Evolutionary conservation across 169 alveolate genomes (phyloP), one percentile per base, ranked within the genome.

Genomic region (Plasmodium reichenowi): DNA sequence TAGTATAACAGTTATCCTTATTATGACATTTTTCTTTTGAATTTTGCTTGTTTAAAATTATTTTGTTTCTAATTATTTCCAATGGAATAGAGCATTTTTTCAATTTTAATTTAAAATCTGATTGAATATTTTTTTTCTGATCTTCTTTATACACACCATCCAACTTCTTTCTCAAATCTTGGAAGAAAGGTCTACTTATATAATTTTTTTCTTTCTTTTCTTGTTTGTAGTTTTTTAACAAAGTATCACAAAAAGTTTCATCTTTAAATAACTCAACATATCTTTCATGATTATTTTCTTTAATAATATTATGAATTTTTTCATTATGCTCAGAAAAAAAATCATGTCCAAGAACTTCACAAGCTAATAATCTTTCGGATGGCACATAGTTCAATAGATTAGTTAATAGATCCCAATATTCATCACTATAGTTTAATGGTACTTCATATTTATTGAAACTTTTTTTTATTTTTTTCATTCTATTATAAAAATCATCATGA

Each of bases 341-440:
- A 43, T 74, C 88, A 38, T 72, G 89, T 5, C 93, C 93, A 43
- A 88, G 56, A 63, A 88, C 60, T 67, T 88, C 88, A 72, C 80
- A 78, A 45, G 93, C 85, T 83, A 78, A 63, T 58, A 88, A 50
- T 50, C 93, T 88, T 72, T 88, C 85, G 54, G 63, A 70, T 6
- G 93, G 88, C 32, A 78, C 73, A 66, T 73, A 72, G 22, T 74
- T 75, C 66, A 88, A 74, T 73, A 88, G 87, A 4, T 75, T 62
- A 12, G 88, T 76, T 72, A 88, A 72, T 15, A 88, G 70, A 64
- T 74, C 59, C 90, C 90, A 80, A 48, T 56, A 80, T 47, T 80
- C 90, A 68, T 80, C 85, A 66, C 90, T 80, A 80, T 80, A 80
- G 54, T 80, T 68, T 68, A 80, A 26, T 45, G 90, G 90, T 29